Evolutionary conservation across 1,284 basidiomycete genomes (phyloP), one percentile per base, ranked within the genome.

Genomic region (Vanrija humicola): DNA sequence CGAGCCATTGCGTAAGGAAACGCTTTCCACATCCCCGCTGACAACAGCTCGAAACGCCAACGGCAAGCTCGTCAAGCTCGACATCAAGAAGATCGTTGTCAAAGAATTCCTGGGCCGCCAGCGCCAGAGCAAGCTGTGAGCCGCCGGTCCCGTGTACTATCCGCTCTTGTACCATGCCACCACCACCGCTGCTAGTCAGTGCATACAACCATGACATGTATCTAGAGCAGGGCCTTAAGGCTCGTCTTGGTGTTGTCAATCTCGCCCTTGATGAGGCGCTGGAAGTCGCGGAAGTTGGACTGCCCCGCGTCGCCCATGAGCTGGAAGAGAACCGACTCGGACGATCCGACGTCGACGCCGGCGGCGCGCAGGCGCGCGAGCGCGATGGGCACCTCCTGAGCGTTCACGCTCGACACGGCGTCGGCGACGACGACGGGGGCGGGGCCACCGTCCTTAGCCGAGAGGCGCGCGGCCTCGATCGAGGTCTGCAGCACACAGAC

Each of bases 401-500:
- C 65, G 63, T 94, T 92, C 65, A 84, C 86, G 42, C 86, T 89
- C 2, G 88, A 90, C 2, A 95, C 84, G 21, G 85, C 91, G 68
- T 96, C 93, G 16, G 88, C 87, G 40, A 93, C 78, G 43, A 95
- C 82, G 67, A 84, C 82, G 46, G 63, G 74, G 18, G 78, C 52
- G 10, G 55, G 52, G 38, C 34, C 21, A 38, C 12, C 46, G 45
- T 5, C 15, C 25, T 38, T 47, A 21, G 73, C 87, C 74, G 21
- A 91, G 14, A 19, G 16, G 19, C 54, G 46, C 21, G 46, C 46
- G 5, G 25, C 79, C 54, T 87, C 84, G 8, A 91, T 78, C 0
- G 86, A 81, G 0, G 89, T 88, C 76, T 94, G 90, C 5, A 90
- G 80, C 9, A 96, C 84, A 68, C 93, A 97, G 56, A 97, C 85